Evolutionary conservation across 371 early-diverging fungal genomes (phyloP), one percentile per base, ranked within the genome.

Genomic region (Mycotypha africana): DNA sequence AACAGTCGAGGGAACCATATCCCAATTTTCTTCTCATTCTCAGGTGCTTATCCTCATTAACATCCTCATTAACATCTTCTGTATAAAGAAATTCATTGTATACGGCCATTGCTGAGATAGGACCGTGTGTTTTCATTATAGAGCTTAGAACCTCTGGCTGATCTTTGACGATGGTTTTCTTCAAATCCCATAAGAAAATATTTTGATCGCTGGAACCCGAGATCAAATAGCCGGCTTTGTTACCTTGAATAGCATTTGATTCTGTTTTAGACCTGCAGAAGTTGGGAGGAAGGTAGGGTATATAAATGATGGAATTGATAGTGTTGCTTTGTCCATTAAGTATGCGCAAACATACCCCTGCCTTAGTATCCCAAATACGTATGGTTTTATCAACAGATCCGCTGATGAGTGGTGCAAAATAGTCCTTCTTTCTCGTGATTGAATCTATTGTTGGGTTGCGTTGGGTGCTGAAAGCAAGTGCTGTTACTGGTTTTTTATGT

Each of bases 351-450:
- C 67, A 62, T 16, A 45, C 39, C 6, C 79, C 79, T 1, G 64
- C 67, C 14, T 58, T 42, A 5, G 75, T 50, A 31, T 67, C 62
- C 91, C 91, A 94, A 3, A 91, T 60, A 42, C 80, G 74, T 40
- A 89, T 81, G 1, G 86, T 84, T 12, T 75, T 67, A 58, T 92
- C 95, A 54, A 88, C 85, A 10, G 84, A 82, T 47, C 90, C 88
- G 25, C 81, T 79, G 6, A 51, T 38, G n/a, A 6, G 11, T 9
- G 34, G 34, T 14, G 4, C 34, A 28, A 28, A 28, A 28, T 28
- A 11, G 5, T 5, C 3, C n/a, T n/a, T n/a, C n/a, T n/a, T n/a
- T n/a, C n/a, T n/a, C n/a, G n/a, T n/a, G n/a, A n/a, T n/a, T n/a
- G n/a, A n/a, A n/a, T n/a, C n/a, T n/a, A n/a, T n/a, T n/a, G n/a